Evolutionary conservation across 371 early-diverging fungal genomes (phyloP).

Genomic region (Lichtheimia ramosa): DNA sequence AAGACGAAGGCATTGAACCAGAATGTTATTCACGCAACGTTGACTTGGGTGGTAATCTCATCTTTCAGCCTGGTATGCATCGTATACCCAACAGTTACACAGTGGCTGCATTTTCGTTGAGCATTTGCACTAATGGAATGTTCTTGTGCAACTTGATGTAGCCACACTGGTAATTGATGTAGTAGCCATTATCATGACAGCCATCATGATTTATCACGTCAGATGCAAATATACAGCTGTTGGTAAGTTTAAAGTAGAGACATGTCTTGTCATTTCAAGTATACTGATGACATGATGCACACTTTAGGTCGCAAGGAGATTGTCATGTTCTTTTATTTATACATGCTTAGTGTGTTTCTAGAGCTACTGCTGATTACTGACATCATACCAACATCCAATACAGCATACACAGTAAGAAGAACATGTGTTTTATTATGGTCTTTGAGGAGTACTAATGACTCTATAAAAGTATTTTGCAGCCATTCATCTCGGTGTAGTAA

Average conservation of each 20-base stretch:
- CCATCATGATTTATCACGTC: constrained; percentile 96
- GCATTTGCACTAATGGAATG: too few relatives aligned
- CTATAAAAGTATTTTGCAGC: constrained; percentile 75
- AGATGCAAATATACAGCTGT: constrained; percentile 96
- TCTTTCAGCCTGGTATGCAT: constrained; percentile 86
- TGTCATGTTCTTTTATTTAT: constrained; percentile 95
- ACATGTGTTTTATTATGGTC: too few relatives aligned
- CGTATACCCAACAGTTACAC: neutral
- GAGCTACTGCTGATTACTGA: constrained; percentile 87
- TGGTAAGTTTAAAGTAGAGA: constrained; percentile 55
- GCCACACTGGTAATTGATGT: constrained; percentile 86
- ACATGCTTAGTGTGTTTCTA: constrained; percentile 77
- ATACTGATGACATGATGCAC: neutral
- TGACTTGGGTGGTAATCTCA: constrained; percentile 70
- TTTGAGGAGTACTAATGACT: neutral
- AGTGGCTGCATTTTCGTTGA: too few relatives aligned
- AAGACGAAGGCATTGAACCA: constrained; percentile 75
- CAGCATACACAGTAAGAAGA: constrained; percentile 78
- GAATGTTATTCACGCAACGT: constrained; percentile 92
- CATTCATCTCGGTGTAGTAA: constrained; percentile 71
- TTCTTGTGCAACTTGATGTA: constrained; percentile 11
- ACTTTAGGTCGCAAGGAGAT: constrained; percentile 90
- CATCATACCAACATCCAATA: constrained; percentile 80
- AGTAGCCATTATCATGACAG: constrained; percentile 91
- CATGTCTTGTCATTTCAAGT: neutral